These are phyloP conservation scores for Termitomyces sp. DNA, from an alignment of 768 basidiomycete species.

Conservation along the genomic window DNA sequence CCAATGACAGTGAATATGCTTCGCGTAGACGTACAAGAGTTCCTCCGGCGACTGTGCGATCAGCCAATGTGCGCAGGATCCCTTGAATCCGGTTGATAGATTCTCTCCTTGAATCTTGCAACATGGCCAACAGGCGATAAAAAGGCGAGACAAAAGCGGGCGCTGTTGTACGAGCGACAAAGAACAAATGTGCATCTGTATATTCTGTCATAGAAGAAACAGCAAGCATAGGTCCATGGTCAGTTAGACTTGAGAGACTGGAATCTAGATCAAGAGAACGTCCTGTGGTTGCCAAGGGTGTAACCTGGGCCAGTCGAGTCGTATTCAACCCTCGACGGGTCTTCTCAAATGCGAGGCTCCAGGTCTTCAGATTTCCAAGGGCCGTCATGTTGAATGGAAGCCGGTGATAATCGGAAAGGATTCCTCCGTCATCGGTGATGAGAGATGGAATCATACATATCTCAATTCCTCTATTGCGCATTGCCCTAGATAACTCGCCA, in stretches of 20 bases:
- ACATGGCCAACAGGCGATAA: constrained; percentile 20
- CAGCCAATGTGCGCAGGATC: constrained; percentile 15
- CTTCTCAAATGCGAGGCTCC: constrained; percentile 26
- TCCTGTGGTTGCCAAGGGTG: constrained; percentile 28
- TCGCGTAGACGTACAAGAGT: constrained; percentile 16
- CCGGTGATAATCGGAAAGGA: constrained; percentile 43
- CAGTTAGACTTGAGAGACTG: constrained; percentile 34
- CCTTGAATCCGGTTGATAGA: constrained; percentile 7
- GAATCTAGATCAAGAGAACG: constrained; percentile 46
- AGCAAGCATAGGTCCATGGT: constrained; percentile 31
- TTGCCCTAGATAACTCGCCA: constrained; percentile 94
- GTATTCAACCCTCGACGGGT: constrained; percentile 29
- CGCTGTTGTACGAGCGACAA: constrained; percentile 30
- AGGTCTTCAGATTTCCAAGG: constrained; percentile 5
- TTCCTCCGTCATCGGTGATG: constrained; percentile 39
- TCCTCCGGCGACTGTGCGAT: constrained; percentile 13
- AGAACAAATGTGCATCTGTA: constrained; percentile 25
- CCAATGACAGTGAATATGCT: constrained; percentile 19
- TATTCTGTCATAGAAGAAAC: constrained; percentile 11
- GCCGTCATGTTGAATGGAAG: constrained; percentile 30
- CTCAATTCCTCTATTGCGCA: constrained; percentile 97
- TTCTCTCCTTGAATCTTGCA: constrained; percentile 4
- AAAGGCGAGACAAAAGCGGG: constrained; percentile 27
- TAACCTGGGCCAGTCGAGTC: neutral
- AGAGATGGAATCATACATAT: constrained; percentile 44